A percentile compares a stretch with the other conserved stretches of the same genome.
Evolutionary conservation across 2,329 filamentous ascomycete species (phyloP).

Genomic region (Xylaria sp.): DNA sequence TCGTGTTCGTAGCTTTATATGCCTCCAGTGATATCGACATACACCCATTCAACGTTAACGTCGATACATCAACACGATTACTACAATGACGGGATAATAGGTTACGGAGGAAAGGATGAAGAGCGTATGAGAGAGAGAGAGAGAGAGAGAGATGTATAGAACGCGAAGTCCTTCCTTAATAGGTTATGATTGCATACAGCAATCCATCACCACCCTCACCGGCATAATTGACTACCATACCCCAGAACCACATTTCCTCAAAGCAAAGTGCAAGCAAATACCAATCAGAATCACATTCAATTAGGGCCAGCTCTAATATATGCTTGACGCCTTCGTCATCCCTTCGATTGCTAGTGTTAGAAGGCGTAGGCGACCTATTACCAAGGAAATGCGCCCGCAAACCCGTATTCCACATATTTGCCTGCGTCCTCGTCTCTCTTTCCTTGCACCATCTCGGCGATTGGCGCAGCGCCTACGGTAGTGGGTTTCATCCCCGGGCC

Average conservation of each 20-base stretch:
- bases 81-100: no score
- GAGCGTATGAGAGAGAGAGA: no score
- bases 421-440: constrained; percentile 12
- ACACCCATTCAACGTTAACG: neutral
- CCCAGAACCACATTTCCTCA: no score
- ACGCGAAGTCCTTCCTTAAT: no score
- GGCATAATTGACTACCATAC: no score
- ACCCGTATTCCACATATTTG: constrained; percentile 10
- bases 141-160: no score
- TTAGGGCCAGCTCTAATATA: neutral
- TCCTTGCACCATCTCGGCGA: constrained; percentile 9
- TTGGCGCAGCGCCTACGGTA: constrained; percentile 6
- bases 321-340: no score
- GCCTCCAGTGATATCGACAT: neutral
- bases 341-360: neutral
- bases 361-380: neutral
- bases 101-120: neutral
- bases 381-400: neutral
- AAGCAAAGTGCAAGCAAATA: neutral
- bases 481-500: constrained; percentile 8
- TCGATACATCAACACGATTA: no score
- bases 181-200: no score
- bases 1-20: neutral
- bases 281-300: no score
- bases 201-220: no score